phyloP scores from a whole-genome alignment of 2,329 filamentous ascomycete species.

The Colletotrichum viniferum region DNA sequence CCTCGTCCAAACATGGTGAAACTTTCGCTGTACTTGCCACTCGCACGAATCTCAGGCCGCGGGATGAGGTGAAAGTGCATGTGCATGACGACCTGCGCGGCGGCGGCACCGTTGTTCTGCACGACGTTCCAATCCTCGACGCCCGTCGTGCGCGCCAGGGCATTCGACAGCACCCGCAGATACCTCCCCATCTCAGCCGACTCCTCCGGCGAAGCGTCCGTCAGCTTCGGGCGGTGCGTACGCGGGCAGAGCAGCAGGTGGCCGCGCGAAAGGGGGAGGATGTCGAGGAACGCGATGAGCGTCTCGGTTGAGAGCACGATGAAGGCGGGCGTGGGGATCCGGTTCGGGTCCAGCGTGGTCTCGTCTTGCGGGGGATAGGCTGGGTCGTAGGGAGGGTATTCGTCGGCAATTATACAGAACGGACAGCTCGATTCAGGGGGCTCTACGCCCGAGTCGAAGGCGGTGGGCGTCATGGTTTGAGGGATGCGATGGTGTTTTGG shows the following conservation, averaged over 20 bases:
- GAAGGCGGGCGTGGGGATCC: conserved; percentile 52
- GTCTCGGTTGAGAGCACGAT: conserved; percentile 79
- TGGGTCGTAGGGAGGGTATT: conserved; percentile 54
- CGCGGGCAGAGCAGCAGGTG: conserved; percentile 86
- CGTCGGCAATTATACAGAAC: conserved; percentile 64
- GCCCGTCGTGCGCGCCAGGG: conserved; percentile 71
- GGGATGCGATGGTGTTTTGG: neutral
- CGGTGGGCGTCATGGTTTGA: conserved; percentile 9
- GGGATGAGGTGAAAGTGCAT: conserved; percentile 96
- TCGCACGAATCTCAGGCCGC: conserved; percentile 69
- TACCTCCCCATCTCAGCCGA: conserved; percentile 69
- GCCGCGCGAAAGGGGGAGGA: conserved; percentile 82
- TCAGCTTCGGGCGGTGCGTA: conserved; percentile 77
- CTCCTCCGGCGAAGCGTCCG: conserved; percentile 68
- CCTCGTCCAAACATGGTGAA: conserved; percentile 87
- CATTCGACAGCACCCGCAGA: conserved; percentile 75
- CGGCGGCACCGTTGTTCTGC: conserved; percentile 90
- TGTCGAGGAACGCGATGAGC: conserved; percentile 90
- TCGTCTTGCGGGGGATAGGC: conserved; percentile 43
- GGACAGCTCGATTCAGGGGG: conserved; percentile 52
- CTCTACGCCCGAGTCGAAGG: conserved; percentile 20
- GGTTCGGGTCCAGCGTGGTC: conserved; percentile 35
- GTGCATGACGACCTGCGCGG: conserved; percentile 91
- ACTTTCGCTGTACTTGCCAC: conserved; percentile 60
- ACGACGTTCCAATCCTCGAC: conserved; percentile 93